Percentiles rank a stretch among this genome's conserved stretches.
Evolutionary conservation across 257 asterid species (phyloP).

Genomic region (Knoxia roxburghii): DNA sequence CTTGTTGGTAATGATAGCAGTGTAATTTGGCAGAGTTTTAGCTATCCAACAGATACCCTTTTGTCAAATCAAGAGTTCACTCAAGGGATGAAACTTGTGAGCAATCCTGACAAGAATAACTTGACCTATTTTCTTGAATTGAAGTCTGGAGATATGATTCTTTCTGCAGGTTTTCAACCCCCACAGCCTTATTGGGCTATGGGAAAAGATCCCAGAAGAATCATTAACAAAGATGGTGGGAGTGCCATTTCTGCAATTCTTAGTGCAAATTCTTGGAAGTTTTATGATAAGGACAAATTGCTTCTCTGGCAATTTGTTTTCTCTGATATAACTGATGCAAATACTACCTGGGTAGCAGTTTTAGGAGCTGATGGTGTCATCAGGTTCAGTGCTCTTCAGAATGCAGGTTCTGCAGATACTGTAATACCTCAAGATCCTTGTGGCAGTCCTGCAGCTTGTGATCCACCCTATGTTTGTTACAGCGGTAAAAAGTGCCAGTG

Average conservation of each 20-base stretch:
- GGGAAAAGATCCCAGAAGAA: conserved; percentile 54
- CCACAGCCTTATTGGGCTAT: conserved; percentile 89
- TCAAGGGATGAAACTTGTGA: conserved; percentile 62
- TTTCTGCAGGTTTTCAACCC: conserved; percentile 50
- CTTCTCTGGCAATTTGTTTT: conserved; percentile 75
- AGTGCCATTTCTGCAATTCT: conserved; percentile 43
- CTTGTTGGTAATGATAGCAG: conserved; percentile 48
- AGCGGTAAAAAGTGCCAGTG: conserved; percentile 68
- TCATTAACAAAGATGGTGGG: conserved; percentile 48
- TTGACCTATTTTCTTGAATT: conserved; percentile 71
- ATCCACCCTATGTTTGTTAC: conserved; percentile 51
- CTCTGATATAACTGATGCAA: conserved; percentile 28
- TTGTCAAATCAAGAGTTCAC: conserved; percentile 55
- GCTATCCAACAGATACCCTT: conserved; percentile 73
- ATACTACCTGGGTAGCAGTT: conserved; percentile 68
- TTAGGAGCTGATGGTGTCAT: conserved; percentile 57
- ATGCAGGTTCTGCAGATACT: conserved; percentile 27
- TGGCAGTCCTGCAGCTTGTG: conserved; percentile 75
- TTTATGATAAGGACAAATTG: conserved; percentile 36
- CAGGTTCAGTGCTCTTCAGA: conserved; percentile 50
- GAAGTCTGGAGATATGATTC: conserved; percentile 62
- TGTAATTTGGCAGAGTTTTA: conserved; percentile 69
- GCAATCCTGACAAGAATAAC: conserved; percentile 47
- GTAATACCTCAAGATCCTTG: conserved; percentile 70
- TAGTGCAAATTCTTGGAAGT: conserved; percentile 69